Evolutionary conservation across 2,329 filamentous ascomycete species (phyloP).

Genomic region (Verticillium albo-atrum): DNA sequence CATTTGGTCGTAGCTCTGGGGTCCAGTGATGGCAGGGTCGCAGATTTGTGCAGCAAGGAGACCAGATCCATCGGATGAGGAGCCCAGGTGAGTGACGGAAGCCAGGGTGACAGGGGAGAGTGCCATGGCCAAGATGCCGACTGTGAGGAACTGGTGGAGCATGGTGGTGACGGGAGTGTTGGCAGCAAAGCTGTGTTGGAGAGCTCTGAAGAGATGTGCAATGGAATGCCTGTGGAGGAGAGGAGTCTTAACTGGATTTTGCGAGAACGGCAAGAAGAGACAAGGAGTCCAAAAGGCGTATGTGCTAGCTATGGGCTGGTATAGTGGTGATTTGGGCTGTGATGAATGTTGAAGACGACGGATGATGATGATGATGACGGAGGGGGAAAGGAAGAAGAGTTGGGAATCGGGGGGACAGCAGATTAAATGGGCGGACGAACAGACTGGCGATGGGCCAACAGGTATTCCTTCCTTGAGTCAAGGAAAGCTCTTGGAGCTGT

Average conservation of each 20-base stretch:
- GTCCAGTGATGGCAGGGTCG: neutral
- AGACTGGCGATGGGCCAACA: neutral
- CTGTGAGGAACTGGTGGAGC: neutral
- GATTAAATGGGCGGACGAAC: neutral
- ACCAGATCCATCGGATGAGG: neutral
- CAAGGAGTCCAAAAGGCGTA: neutral
- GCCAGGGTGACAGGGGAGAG: neutral
- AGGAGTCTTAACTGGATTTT: neutral
- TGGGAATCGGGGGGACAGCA: neutral
- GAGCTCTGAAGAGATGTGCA: neutral
- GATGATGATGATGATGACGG: neutral
- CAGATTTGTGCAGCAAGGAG: neutral
- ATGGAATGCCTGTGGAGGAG: neutral
- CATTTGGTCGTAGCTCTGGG: slow-evolving; percentile 11
- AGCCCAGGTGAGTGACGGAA: neutral
- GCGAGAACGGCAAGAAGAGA: neutral
- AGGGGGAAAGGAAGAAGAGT: neutral
- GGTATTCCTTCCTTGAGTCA: neutral
- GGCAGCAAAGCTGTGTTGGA: neutral
- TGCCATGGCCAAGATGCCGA: neutral
- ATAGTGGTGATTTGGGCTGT: neutral
- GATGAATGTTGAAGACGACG: neutral
- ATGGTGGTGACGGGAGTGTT: neutral
- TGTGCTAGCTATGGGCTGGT: neutral
- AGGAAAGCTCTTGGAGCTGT: no score